phyloP scores from a whole-genome alignment of 176 grass and related monocot species.

The Ensete glaucum region DNA sequence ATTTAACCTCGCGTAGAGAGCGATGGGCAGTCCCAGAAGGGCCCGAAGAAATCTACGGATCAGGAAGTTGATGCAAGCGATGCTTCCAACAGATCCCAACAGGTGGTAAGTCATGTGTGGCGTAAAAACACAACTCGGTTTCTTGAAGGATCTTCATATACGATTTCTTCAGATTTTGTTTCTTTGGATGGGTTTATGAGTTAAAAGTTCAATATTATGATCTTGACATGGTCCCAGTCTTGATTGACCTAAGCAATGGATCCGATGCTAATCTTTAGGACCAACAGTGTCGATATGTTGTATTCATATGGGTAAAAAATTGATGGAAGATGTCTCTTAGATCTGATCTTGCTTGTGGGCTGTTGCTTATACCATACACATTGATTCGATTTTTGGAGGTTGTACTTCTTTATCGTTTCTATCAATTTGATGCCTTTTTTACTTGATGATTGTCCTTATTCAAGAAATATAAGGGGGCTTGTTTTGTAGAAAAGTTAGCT shows the following conservation, averaged over 20 bases:
- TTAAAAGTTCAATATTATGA: not conserved
- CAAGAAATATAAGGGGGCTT: not conserved
- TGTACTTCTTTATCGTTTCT: not conserved
- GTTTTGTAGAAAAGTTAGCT: not conserved
- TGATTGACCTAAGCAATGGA: not conserved
- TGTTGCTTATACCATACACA: not conserved
- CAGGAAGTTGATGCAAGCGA: slow-evolving; percentile 31
- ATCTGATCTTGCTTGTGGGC: not conserved
- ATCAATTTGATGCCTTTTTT: too few relatives aligned
- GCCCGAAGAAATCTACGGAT: slow-evolving; percentile 49
- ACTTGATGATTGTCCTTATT: not conserved
- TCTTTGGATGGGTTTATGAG: not conserved
- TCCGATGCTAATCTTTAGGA: not conserved
- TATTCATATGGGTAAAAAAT: not conserved
- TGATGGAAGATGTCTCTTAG: not conserved
- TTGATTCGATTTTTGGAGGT: not conserved
- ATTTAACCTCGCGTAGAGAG: slow-evolving; percentile 30
- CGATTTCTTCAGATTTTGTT: not conserved
- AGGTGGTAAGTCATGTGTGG: not conserved
- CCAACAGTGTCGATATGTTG: not conserved
- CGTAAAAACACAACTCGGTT: not conserved
- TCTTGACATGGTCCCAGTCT: not conserved
- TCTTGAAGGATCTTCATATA: not conserved
- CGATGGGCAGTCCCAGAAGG: slow-evolving; percentile 39
- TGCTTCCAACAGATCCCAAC: not conserved